These are phyloP conservation scores for Urtica urens DNA, from an alignment of 306 rosid species.

Conservation along the genomic window DNA sequence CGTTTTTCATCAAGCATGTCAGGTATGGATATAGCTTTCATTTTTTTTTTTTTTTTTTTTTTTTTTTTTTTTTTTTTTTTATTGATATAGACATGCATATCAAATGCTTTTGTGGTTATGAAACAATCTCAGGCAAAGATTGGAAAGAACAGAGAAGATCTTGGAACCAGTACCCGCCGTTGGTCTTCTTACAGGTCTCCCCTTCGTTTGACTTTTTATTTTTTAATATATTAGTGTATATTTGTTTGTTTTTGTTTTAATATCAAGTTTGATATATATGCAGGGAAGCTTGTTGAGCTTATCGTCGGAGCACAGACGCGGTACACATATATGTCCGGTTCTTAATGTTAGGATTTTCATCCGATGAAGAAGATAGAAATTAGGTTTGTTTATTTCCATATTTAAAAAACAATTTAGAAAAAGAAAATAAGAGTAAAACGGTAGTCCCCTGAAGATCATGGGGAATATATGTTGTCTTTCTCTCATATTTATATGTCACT, in stretches of 20 bases:
- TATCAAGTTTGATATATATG: conserved; percentile 4
- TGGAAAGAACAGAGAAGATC: conserved; percentile 50
- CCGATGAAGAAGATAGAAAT: conserved; percentile 9
- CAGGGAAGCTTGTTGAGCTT: conserved; percentile 88
- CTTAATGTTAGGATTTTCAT: conserved; percentile 28
- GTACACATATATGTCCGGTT: conserved; percentile 80
- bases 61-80: too few relatives aligned
- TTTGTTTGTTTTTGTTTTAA: not conserved
- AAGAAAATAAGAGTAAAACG: not conserved
- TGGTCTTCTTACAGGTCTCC: conserved; percentile 75
- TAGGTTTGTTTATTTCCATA: conserved; percentile 12
- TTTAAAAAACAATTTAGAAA: conserved; percentile 1
- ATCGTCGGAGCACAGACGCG: conserved; percentile 78
- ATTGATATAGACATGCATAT: not conserved
- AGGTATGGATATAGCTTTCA: conserved; percentile 48
- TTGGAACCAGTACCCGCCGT: conserved; percentile 63
- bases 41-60: too few relatives aligned
- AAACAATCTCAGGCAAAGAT: conserved; percentile 50
- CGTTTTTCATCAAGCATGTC: conserved; percentile 76
- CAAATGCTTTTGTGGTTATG: not conserved
- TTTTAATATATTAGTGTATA: not conserved
- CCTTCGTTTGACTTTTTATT: not conserved
- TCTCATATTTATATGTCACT: too few relatives aligned
- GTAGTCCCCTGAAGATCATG: not conserved
- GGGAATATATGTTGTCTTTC: conserved; percentile 1